Evolutionary conservation across 164 flowering plant genomes (phyloP).

Genomic region (Chimonanthus praecox): DNA sequence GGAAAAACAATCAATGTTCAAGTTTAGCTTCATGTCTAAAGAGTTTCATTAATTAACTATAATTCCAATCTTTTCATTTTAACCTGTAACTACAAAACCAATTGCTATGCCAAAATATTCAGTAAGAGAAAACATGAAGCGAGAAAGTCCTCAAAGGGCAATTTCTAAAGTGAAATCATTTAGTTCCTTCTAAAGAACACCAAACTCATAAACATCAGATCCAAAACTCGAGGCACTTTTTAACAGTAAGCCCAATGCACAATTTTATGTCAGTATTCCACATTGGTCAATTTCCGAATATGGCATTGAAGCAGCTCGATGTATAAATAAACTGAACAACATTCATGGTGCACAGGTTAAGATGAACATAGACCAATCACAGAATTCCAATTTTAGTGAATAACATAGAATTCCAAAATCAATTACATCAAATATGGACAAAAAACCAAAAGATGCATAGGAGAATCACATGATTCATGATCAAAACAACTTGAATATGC

Average conservation of each 20-base stretch:
- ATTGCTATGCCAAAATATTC: not conserved
- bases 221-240: not conserved
- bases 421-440: not conserved
- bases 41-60: not conserved
- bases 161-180: not conserved
- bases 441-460: no score
- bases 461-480: not conserved
- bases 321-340: not conserved
- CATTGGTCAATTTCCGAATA: not conserved
- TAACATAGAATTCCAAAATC: not conserved
- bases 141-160: not conserved
- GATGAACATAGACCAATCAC: not conserved
- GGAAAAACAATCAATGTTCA: not conserved
- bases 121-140: not conserved
- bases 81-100: not conserved
- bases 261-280: not conserved
- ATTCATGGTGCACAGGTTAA: not conserved
- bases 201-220: not conserved
- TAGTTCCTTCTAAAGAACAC: not conserved
- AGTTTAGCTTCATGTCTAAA: not conserved
- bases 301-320: not conserved
- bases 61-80: not conserved
- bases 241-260: not conserved
- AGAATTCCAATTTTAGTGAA: not conserved
- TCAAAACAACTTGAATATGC: not conserved